Evolutionary conservation across 179 eudicot genomes (phyloP).

Genomic region (Drosera spatulata): DNA sequence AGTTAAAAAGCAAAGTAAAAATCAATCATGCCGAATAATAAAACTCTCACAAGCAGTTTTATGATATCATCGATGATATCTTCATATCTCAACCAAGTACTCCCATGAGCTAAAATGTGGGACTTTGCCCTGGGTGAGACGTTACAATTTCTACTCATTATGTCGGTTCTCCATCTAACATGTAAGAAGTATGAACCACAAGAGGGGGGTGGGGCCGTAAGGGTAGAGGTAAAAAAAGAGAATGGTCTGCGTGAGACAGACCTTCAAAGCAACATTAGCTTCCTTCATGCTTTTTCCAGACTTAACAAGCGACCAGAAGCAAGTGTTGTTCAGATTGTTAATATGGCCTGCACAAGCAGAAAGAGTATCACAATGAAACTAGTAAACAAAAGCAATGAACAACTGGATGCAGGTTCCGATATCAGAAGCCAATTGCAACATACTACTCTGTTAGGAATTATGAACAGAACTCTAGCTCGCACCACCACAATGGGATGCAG

Average conservation of each 20-base stretch:
- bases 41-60: no score
- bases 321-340: slow-evolving; percentile 96
- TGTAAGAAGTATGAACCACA: neutral
- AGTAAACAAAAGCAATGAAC: no score
- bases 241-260: slow-evolving; percentile 7
- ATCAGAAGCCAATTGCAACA: no score
- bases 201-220: neutral
- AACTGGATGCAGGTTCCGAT: no score
- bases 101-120: no score
- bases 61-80: neutral
- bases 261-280: slow-evolving; percentile 69
- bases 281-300: slow-evolving; percentile 70
- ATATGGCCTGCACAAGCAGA: slow-evolving; percentile 59
- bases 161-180: neutral
- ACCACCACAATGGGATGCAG: no score
- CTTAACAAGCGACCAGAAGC: slow-evolving; percentile 92
- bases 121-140: neutral
- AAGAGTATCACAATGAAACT: no score
- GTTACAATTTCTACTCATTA: neutral
- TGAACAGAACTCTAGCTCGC: no score
- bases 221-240: neutral
- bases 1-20: no score
- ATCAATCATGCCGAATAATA: no score
- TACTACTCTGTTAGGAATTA: no score
- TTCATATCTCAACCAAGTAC: neutral